Evolutionary conservation across 2,329 filamentous ascomycete species (phyloP), one percentile per base, ranked within the genome.

Genomic region (Elsinoe australis): DNA sequence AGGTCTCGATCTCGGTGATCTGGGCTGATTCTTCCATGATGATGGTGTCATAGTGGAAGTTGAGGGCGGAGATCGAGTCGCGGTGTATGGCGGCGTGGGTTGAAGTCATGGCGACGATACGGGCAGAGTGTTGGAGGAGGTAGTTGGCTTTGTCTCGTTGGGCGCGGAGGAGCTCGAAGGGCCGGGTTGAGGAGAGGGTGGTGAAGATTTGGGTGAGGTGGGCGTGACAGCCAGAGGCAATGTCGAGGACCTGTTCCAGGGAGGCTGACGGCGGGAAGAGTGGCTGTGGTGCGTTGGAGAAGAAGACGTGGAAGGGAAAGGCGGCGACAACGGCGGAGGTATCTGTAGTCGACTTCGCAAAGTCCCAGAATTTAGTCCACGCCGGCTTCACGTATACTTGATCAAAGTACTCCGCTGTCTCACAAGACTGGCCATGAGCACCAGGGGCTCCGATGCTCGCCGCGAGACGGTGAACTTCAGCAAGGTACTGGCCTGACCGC

Each of bases 21-120:
- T 98, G 92, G 9, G 92, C 92, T 4, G 92, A 90, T 73, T 98
- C 92, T 70, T 98, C 92, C 85, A 98, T 95, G 47, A 98, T 76
- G 9, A 98, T 85, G 55, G 95, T 98, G 70, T 96, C 89, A 59
- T 98, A 98, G 57, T 87, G 87, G 67, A 98, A 98, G 12, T 89
- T 89, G n/a, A 96, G 75, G 12, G 79, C 76, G 1, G 87, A 84
- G 58, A 98, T 96, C 59, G 96, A 90, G 54, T 87, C 81, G 53
- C 90, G 76, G 52, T 88, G 81, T 76, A 98, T 98, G 1, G 92
- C 92, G 3, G 92, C 94, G 65, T 98, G 92, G 0, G 94, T 98
- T 3, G 89, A 94, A 14, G 92, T 98, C 94, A 98, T 98, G 50
- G 92, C 94, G 55, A 98, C 83, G 53, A 98, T 92, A 28, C 92